Evolutionary conservation across 2,329 filamentous ascomycete genomes (phyloP).

Genomic region (Phoma sp.): DNA sequence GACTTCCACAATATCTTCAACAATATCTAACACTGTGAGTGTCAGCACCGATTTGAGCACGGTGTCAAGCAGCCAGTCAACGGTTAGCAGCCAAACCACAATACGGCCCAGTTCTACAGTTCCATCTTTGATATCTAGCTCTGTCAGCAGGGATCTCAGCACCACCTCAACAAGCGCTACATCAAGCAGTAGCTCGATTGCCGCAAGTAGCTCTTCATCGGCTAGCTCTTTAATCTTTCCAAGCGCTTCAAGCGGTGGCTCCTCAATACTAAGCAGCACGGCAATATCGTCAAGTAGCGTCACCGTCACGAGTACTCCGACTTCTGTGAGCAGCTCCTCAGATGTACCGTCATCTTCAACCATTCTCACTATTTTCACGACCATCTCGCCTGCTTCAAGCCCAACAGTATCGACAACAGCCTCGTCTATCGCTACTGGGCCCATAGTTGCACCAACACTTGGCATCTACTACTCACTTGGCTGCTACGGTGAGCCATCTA

Average conservation of each 20-base stretch:
- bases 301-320: too few species aligned
- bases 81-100: too few species aligned
- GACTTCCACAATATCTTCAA: not conserved
- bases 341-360: too few species aligned
- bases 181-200: not conserved
- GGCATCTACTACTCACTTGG: slow-evolving; percentile 9
- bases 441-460: not conserved
- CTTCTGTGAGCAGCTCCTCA: too few species aligned
- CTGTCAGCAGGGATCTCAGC: too few species aligned
- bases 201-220: too few species aligned
- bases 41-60: not conserved
- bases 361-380: too few species aligned
- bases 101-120: too few species aligned
- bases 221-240: too few species aligned
- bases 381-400: not conserved
- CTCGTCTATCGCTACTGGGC: slow-evolving; percentile 5
- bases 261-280: not conserved
- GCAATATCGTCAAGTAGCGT: too few species aligned
- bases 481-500: slow-evolving; percentile 6
- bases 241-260: not conserved
- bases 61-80: not conserved
- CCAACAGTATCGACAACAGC: not conserved
- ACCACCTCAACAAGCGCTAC: too few species aligned
- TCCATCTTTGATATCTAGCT: too few species aligned
- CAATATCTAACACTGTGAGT: not conserved